Evolutionary conservation across 2,329 filamentous ascomycete species (phyloP).

Genomic region (Rhinocladiella mackenziei): DNA sequence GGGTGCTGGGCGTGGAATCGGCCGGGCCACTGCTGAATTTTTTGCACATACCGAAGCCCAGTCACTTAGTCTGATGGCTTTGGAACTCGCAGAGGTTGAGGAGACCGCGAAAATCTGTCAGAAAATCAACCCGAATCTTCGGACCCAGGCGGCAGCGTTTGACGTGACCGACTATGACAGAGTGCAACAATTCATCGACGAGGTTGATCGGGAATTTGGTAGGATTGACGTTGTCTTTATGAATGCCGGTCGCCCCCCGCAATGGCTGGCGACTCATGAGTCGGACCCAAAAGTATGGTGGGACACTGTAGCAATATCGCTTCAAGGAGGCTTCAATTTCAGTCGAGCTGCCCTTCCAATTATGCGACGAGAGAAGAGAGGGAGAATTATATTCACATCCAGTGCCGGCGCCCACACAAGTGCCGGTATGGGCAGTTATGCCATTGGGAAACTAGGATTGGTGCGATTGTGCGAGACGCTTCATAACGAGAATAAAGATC

Average conservation of each 20-base stretch:
- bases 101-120: constrained; percentile 22
- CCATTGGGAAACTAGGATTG: constrained; percentile 23
- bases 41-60: constrained; percentile 35
- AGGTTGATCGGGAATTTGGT: constrained; percentile 41
- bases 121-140: constrained; percentile 15
- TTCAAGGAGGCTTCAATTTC: constrained; percentile 26
- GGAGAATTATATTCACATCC: constrained; percentile 25
- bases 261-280: constrained; percentile 23
- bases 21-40: constrained; percentile 50
- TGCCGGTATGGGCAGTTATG: constrained; percentile 24
- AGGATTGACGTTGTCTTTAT: constrained; percentile 44
- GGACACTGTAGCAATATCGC: constrained; percentile 23
- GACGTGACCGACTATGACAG: constrained; percentile 41
- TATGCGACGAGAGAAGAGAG: constrained; percentile 22
- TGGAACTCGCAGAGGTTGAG: constrained; percentile 21
- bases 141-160: constrained; percentile 18
- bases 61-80: constrained; percentile 21
- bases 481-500: constrained; percentile 25
- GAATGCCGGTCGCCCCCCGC: constrained; percentile 38
- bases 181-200: constrained; percentile 35
- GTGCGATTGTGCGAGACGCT: constrained; percentile 24
- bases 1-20: constrained; percentile 55
- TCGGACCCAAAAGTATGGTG: constrained; percentile 24
- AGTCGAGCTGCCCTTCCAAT: constrained; percentile 20
- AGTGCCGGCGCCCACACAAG: constrained; percentile 22